Base-by-base conservation (phyloP, 805 yeast genomes). In the Candida argentea region DNA sequence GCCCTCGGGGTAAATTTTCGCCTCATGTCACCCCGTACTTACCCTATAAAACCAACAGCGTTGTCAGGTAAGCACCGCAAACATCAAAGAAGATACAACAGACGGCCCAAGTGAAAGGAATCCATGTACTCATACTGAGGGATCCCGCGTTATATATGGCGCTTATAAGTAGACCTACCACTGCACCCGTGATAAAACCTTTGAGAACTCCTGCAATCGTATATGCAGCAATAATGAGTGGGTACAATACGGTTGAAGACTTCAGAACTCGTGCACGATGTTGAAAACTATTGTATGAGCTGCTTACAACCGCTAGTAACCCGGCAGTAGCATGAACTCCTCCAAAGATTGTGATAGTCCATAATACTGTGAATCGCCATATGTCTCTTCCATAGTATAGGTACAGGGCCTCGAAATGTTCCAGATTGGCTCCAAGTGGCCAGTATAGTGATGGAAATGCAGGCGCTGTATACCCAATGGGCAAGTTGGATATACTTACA, bases 91-190 rank as follows among this genome's bases (percentile, higher is more conserved):
- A 46, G 5, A 82, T 64, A 40, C 74, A 76, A 4, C 80, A 68
- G 2, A 80, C 52, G 0, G 76, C 93, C 73, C 87, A 83, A 31
- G 80, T 69, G 39, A 89, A 67, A 0, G 98, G 97, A 5, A 89
- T 73, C 98, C 98, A 89, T 0, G 96, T 83, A 8, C 93, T 78
- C 93, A 91, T 83, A 14, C 80, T 70, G 42, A 89, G 73, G 14
- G 79, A 65, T 0, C 94, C 94, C 1, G 94, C 75, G 30, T 67
- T 62, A 55, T 87, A 87, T 5, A 86, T 68, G 2, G 85, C 81
- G 20, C 77, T 77, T 11, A 82, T 46, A 37, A 91, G 47, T 8
- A 86, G 59, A 0, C 95, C 96, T 22, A 81, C 65, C 5, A 84
- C 62, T 1, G 87, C 73, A 0, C 96, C 97, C 1, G 77, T 58